Conservation (phyloP, 2,329 filamentous ascomycete genomes). For the Ophiostoma himal-ulmi region DNA sequence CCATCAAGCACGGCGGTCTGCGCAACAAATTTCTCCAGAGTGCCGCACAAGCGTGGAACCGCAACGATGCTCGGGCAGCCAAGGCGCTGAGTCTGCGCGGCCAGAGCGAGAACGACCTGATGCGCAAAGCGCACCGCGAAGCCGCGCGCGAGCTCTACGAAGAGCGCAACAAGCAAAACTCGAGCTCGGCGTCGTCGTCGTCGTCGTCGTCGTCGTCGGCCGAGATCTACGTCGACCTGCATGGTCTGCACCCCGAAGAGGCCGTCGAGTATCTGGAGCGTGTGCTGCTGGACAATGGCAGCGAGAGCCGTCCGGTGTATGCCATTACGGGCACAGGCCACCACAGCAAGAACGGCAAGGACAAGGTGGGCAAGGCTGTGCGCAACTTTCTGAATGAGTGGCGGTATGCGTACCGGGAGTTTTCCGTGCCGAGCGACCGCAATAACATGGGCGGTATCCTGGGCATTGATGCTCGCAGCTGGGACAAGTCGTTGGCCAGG, state of each 20-base stretch:
- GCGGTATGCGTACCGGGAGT: constrained; percentile 93
- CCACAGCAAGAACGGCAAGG: constrained; percentile 97
- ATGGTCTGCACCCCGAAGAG: constrained; percentile 97
- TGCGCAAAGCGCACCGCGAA: constrained; percentile 94
- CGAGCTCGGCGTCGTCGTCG: constrained; percentile 17
- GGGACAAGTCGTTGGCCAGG: constrained; percentile 52
- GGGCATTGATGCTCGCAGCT: constrained; percentile 61
- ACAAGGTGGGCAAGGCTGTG: constrained; percentile 94
- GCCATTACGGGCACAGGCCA: constrained; percentile 96
- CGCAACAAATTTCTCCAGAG: constrained; percentile 94
- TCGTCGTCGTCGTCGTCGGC: constrained; percentile 24
- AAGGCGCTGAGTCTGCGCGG: constrained; percentile 91
- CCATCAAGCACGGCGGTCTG: constrained; percentile 93
- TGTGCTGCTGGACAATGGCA: constrained; percentile 74
- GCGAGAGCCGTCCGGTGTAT: constrained; percentile 72
- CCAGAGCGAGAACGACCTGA: constrained; percentile 93
- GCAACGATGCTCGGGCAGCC: constrained; percentile 91
- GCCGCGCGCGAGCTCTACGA: constrained; percentile 89
- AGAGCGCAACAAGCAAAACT: constrained; percentile 73
- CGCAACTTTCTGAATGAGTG: constrained; percentile 89
- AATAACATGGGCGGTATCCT: constrained; percentile 72
- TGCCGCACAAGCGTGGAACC: constrained; percentile 96
- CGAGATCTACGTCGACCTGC: constrained; percentile 91
- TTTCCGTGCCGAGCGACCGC: constrained; percentile 90
- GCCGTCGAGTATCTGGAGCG: constrained; percentile 90